Evolutionary conservation across 2,329 filamentous ascomycete species (phyloP).

Genomic region (Sporothrix euskadiensis): DNA sequence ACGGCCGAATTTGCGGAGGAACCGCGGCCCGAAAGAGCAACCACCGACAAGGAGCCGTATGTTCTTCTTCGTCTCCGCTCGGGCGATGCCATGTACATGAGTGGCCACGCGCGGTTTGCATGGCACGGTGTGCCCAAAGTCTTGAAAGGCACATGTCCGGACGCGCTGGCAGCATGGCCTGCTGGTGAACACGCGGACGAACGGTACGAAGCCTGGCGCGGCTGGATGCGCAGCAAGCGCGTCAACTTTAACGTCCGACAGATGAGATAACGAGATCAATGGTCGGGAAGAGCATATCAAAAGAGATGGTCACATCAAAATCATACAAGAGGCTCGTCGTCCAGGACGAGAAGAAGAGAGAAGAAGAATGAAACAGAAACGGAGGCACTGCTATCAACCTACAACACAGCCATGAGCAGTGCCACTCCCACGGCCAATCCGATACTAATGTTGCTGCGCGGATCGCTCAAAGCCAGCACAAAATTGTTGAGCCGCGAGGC

Average conservation of each 20-base stretch:
- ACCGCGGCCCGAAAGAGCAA: not conserved
- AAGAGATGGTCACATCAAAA: not conserved
- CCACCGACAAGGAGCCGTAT: slow-evolving; percentile 45
- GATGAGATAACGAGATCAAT: slow-evolving; percentile 60
- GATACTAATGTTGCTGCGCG: not conserved
- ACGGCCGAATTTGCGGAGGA: slow-evolving; percentile 37
- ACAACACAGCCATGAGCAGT: not conserved
- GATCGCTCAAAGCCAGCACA: not conserved
- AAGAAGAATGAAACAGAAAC: not conserved
- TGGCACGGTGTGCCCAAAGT: slow-evolving; percentile 97
- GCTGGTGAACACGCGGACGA: slow-evolving; percentile 44
- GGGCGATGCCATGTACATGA: slow-evolving; percentile 91
- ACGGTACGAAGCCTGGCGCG: slow-evolving; percentile 68
- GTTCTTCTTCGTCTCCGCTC: slow-evolving; percentile 70
- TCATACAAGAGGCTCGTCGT: not conserved
- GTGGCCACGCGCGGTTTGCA: slow-evolving; percentile 74
- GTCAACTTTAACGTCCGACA: slow-evolving; percentile 93
- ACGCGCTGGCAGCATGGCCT: slow-evolving; percentile 74
- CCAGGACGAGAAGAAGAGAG: not conserved
- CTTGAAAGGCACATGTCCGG: slow-evolving; percentile 74
- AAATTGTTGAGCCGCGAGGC: slow-evolving; percentile 14
- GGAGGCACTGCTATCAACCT: not conserved
- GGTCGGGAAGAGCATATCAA: too few relatives aligned
- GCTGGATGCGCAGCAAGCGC: slow-evolving; percentile 85
- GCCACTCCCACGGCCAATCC: not conserved